Evolutionary conservation across 495 filamentous ascomycete genomes (phyloP), one percentile per base, ranked within the genome.

Genomic region (Xylaria palmicola): DNA sequence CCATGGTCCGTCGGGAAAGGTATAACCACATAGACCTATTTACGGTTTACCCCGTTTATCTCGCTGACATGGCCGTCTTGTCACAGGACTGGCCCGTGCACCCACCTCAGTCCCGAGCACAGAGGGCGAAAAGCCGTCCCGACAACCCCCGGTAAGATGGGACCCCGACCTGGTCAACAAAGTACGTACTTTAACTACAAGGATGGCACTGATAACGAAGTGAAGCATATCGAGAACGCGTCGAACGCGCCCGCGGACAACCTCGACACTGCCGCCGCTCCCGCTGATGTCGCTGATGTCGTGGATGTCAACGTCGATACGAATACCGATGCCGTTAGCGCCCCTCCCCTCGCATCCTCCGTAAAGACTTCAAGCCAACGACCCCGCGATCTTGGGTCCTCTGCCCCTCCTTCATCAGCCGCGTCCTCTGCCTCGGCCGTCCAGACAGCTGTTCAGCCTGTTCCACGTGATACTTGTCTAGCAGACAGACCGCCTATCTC

Each of bases 201-300:
- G 67, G 69, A 50, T 69, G 64, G 67, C 62, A 67, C 69, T 72
- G 64, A 72, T 69, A 47, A n/a, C 51, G 66, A 52, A 59, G 51
- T 50, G 15, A 59, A 68, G 59, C 56, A 62, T 50, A 43, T 62
- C 8, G 53, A 36, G 51, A 65, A 65, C 69, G 66, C 69, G 69
- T 51, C 20, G 19, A 37, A 59, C 56, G 43, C 55, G 39, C 34
- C 37, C 53, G 37, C 12, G 4, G 7, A 51, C 17, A 13, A 10
- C 9, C 57, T 5, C 3, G 10, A 51, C 26, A n/a, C 22, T n/a
- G 19, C 15, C n/a, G 26, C 17, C 40, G 22, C 36, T 19, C n/a
- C n/a, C n/a, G n/a, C n/a, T n/a, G n/a, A n/a, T n/a, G n/a, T n/a
- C n/a, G n/a, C n/a, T n/a, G n/a, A n/a, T n/a, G n/a, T n/a, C n/a